Evolutionary conservation across 2,329 filamentous ascomycete genomes (phyloP).

Genomic region (Thermomyces lanuginosus): DNA sequence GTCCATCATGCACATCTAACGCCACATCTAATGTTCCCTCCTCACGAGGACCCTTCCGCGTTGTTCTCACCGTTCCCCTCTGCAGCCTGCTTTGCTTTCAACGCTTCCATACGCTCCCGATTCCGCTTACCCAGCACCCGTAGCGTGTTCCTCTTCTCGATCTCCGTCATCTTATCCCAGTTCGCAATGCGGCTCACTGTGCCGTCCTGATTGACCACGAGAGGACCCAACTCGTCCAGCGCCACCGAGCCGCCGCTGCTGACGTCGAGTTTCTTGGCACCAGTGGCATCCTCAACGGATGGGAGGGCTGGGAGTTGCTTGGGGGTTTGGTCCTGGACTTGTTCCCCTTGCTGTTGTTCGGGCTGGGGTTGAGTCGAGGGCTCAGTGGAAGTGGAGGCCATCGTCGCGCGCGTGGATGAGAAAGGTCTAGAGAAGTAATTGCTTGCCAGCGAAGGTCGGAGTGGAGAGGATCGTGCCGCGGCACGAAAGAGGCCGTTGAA

Average conservation of each 20-base stretch:
- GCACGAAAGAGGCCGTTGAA: constrained; percentile 3
- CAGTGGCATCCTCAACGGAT: neutral
- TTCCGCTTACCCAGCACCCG: constrained; percentile 54
- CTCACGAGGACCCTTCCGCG: neutral
- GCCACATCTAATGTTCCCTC: neutral
- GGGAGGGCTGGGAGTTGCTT: constrained; percentile 4
- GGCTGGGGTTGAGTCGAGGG: constrained; percentile 1
- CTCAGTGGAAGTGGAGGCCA: constrained; percentile 2
- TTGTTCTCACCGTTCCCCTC: too few species aligned
- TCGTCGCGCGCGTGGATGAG: neutral
- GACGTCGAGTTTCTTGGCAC: constrained; percentile 47
- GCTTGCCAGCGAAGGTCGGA: neutral
- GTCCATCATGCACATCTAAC: too few species aligned
- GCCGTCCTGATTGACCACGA: constrained; percentile 59
- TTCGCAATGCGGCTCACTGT: constrained; percentile 55
- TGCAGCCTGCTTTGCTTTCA: too few species aligned
- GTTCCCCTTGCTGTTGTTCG: neutral
- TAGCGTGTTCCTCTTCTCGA: constrained; percentile 51
- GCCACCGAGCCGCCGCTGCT: constrained; percentile 30
- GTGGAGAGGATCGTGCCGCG: constrained; percentile 1
- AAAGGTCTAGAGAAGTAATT: neutral
- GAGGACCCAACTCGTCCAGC: constrained; percentile 53
- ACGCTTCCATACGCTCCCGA: constrained; percentile 40
- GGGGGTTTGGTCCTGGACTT: neutral
- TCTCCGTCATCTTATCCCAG: constrained; percentile 54